Conservation (phyloP, 2,329 filamentous ascomycete species). For the Fusarium bulbicola region DNA sequence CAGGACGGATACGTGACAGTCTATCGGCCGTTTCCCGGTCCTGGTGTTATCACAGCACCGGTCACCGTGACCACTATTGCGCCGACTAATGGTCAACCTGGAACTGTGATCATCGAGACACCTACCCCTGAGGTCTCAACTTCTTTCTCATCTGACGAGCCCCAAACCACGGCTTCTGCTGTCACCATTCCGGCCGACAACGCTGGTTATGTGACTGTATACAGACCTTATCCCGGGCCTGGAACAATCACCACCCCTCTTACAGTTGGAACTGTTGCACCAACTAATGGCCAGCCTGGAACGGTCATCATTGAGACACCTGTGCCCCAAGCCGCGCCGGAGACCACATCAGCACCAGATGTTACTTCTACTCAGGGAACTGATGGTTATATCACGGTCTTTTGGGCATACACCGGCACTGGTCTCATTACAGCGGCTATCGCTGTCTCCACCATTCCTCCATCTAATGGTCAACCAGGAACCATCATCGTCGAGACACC, state of each 20-base stretch:
- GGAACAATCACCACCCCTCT: conserved; percentile 21
- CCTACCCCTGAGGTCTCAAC: not conserved
- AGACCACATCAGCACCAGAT: not conserved
- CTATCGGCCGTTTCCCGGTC: conserved; percentile 19
- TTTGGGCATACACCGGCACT: conserved; percentile 17
- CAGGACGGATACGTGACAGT: conserved; percentile 28
- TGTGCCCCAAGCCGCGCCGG: not conserved
- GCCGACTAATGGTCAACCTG: conserved; percentile 20
- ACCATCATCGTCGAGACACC: conserved; percentile 24
- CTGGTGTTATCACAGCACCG: conserved; percentile 20
- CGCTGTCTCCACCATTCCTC: conserved; percentile 17
- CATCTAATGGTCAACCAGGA: conserved; percentile 13
- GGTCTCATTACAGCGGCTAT: conserved; percentile 8
- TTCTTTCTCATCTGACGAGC: not conserved
- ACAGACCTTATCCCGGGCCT: conserved; percentile 23
- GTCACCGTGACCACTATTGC: conserved; percentile 21
- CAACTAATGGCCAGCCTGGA: conserved; percentile 9
- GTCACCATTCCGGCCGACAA: conserved; percentile 16
- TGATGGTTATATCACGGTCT: conserved; percentile 20
- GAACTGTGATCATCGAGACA: conserved; percentile 29
- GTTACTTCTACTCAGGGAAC: conserved; percentile 9
- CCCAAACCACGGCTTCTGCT: not conserved
- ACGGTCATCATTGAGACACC: conserved; percentile 32
- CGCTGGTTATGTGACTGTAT: conserved; percentile 21
- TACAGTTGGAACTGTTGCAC: conserved; percentile 20